Evolutionary conservation across 768 basidiomycete species (phyloP), one percentile per base, ranked within the genome.

Genomic region (Rhizopogon sp.): DNA sequence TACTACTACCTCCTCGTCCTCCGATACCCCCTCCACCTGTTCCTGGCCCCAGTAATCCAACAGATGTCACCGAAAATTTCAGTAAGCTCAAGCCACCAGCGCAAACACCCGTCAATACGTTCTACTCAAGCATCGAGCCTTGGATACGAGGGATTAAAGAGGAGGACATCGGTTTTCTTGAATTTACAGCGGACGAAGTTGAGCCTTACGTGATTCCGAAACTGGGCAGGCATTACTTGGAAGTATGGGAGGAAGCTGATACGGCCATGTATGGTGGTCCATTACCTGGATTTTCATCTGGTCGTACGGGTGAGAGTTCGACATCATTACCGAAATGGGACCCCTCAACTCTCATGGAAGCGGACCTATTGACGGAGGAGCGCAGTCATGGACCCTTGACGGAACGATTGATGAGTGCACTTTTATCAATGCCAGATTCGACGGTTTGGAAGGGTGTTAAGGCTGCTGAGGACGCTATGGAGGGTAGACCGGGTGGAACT

Each of bases 191-290:
- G n/a, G 94, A 98, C 63, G 94, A 97, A 58, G 76, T 90, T 8
- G 90, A 93, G 55, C 88, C 92, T 0, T 97, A 83, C 63, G 71
- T 92, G 35, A 82, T 95, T 72, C 96, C 96, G 29, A 82, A 87
- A 54, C 79, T 97, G 1, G 96, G 87, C 22, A 81, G 20, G 60
- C 94, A 96, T 71, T 99, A 98, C 64, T 73, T 83, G 35, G 90
- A 96, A 51, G 77, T 87, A 0, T 99, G 96, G 95, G 95, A 95
- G 58, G 93, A 97, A 62, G 85, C 92, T 65, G 96, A 99, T 67
- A 78, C 75, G 7, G 75, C 76, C 10, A 53, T 77, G n/a, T 74
- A 76, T 53, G 77, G 75, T 28, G 66, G 65, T 5, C 72, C 76
- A 28, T 59, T 77, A 20, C 72, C 77, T 8, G 70, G 73, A 6